A percentile compares a stretch with the other conserved stretches of the same genome.
These are phyloP conservation scores for Apostasia ramifera DNA, from an alignment of 106 monocot genomes.

Conservation along the genomic window DNA sequence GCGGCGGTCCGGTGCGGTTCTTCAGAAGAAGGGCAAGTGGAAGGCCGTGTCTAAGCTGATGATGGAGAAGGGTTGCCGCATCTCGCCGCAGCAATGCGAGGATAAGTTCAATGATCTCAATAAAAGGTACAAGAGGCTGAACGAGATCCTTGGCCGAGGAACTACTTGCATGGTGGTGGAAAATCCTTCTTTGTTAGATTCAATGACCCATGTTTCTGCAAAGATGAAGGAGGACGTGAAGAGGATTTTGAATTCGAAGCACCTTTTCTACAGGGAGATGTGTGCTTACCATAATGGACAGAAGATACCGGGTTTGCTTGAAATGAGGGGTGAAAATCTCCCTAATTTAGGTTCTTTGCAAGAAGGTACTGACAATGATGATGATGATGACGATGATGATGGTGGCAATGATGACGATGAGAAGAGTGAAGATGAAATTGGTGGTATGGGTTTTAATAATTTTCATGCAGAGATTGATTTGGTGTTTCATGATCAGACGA, in stretches of 20 bases:
- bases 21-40: slow-evolving; percentile 13
- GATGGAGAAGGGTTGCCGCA: slow-evolving; percentile 3
- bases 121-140: slow-evolving; percentile 59
- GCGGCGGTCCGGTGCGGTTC: not conserved
- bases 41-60: slow-evolving; percentile 2
- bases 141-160: slow-evolving; percentile 67
- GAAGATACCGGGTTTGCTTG: slow-evolving; percentile 23
- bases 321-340: slow-evolving; percentile 5
- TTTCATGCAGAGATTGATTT: slow-evolving; percentile 28
- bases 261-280: slow-evolving; percentile 80
- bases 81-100: slow-evolving; percentile 11
- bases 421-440: slow-evolving; percentile 17
- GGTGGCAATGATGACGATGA: not conserved
- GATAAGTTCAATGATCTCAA: slow-evolving; percentile 13
- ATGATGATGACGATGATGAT: not conserved
- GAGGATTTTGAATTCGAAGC: slow-evolving; percentile 67
- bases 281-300: slow-evolving; percentile 72
- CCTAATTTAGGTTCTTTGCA: not conserved
- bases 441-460: not conserved
- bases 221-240: slow-evolving; percentile 58
- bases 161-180: slow-evolving; percentile 56
- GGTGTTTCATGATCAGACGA: slow-evolving; percentile 20
- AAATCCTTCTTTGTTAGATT: slow-evolving; percentile 52
- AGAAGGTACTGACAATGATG: not conserved
- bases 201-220: slow-evolving; percentile 33